Percentiles rank a stretch among this genome's conserved stretches.
These are phyloP conservation scores for Picea glauca DNA, from an alignment of 75 land plant genomes.

Conservation along the genomic window DNA sequence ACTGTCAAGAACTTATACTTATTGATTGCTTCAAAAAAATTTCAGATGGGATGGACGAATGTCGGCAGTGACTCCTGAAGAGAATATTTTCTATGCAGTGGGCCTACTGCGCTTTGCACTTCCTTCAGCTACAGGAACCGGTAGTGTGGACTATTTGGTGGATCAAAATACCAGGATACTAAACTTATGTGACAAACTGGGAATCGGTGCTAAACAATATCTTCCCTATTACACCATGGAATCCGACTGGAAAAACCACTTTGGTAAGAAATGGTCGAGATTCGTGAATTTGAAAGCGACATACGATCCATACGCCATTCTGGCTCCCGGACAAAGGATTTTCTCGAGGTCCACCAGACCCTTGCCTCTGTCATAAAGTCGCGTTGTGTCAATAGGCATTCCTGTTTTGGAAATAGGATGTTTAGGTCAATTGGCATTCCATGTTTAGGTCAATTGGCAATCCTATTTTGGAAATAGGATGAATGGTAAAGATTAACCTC, in stretches of 20 bases:
- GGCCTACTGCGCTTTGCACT: slow-evolving; percentile 61
- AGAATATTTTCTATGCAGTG: slow-evolving; percentile 51
- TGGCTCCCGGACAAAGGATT: no score
- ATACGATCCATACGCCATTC: slow-evolving; percentile 22
- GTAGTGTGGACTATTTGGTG: slow-evolving; percentile 29
- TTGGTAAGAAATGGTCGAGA: slow-evolving; percentile 25
- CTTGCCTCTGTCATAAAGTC: no score
- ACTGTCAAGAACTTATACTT: not conserved
- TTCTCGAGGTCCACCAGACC: no score
- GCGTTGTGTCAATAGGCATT: no score
- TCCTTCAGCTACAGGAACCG: slow-evolving; percentile 23
- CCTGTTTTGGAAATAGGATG: no score
- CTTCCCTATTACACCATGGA: slow-evolving; percentile 11
- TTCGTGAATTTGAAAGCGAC: slow-evolving; percentile 20
- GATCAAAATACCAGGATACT: slow-evolving; percentile 51
- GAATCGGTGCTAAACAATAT: slow-evolving; percentile 34
- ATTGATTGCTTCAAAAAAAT: slow-evolving; percentile 3
- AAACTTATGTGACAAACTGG: slow-evolving; percentile 16
- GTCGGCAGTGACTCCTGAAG: no score
- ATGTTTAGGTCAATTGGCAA: no score
- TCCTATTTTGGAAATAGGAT: no score
- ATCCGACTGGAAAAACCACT: not conserved
- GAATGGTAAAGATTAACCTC: no score
- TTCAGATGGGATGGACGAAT: no score
- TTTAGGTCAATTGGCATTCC: no score